These are phyloP conservation scores for Tricholoma sp. DNA, from an alignment of 768 basidiomycete species.

Conservation along the genomic window DNA sequence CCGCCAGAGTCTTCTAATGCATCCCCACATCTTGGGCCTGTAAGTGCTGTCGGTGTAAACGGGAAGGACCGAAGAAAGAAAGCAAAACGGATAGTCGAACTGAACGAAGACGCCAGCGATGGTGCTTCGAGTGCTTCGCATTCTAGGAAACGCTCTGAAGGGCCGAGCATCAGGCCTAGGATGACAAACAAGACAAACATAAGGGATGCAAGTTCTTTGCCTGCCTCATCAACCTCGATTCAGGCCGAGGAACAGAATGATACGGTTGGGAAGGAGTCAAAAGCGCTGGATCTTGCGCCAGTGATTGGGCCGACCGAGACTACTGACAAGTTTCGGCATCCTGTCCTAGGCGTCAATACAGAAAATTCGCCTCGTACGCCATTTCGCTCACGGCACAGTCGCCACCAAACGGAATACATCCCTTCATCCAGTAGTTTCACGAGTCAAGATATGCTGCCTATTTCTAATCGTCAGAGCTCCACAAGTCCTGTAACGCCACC, in stretches of 20 bases:
- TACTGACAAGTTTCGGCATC: neutral
- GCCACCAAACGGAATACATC: slow-evolving; percentile 45
- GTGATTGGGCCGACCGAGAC: neutral
- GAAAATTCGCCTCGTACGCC: slow-evolving; percentile 5
- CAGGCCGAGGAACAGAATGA: slow-evolving; percentile 15
- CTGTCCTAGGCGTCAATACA: neutral
- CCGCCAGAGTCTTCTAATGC: slow-evolving; percentile 35
- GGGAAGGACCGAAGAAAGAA: slow-evolving; percentile 53
- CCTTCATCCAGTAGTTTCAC: slow-evolving; percentile 18
- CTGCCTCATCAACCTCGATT: neutral
- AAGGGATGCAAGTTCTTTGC: slow-evolving; percentile 5
- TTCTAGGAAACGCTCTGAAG: slow-evolving; percentile 28
- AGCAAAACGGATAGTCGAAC: slow-evolving; percentile 72
- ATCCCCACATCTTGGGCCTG: slow-evolving; percentile 40
- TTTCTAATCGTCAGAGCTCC: slow-evolving; percentile 1
- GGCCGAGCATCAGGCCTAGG: slow-evolving; percentile 19
- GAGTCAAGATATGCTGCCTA: slow-evolving; percentile 7
- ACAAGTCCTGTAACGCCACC: slow-evolving; percentile 5
- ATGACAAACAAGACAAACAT: slow-evolving; percentile 16
- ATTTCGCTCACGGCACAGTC: slow-evolving; percentile 38
- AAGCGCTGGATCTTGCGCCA: neutral
- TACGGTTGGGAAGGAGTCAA: slow-evolving; percentile 11
- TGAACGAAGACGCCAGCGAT: slow-evolving; percentile 50
- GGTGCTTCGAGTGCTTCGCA: slow-evolving; percentile 23
- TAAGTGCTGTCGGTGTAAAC: slow-evolving; percentile 27